Evolutionary conservation across 73 alveolate genomes (phyloP).

Genomic region (Paramecium pentaurelia): DNA sequence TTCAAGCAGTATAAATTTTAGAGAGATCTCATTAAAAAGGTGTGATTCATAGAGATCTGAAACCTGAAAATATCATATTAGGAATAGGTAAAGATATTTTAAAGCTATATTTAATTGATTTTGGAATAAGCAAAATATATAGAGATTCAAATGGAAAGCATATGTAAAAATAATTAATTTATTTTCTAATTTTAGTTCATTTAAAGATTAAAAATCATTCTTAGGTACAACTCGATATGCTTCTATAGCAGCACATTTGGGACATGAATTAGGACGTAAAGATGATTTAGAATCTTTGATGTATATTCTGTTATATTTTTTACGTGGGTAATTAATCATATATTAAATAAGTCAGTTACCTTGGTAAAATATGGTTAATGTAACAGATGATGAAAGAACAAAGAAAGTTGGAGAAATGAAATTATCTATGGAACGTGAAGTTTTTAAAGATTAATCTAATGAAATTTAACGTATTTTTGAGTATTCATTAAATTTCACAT

Average conservation of each 20-base stretch:
- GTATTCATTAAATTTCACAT: slow-evolving; percentile 42
- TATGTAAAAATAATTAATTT: not conserved
- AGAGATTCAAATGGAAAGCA: slow-evolving; percentile 48
- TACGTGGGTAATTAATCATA: slow-evolving; percentile 31
- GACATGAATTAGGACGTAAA: slow-evolving; percentile 63
- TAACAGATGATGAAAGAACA: slow-evolving; percentile 49
- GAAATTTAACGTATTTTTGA: slow-evolving; percentile 58
- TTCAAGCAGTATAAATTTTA: not conserved
- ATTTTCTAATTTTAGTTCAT: slow-evolving; percentile 17
- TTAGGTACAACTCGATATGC: slow-evolving; percentile 68
- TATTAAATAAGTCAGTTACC: slow-evolving; percentile 49
- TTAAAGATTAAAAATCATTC: slow-evolving; percentile 54
- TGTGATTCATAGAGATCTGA: slow-evolving; percentile 49
- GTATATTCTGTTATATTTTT: slow-evolving; percentile 58
- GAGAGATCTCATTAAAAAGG: slow-evolving; percentile 43
- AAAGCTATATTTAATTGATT: slow-evolving; percentile 32
- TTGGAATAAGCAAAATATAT: slow-evolving; percentile 44
- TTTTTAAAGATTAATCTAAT: slow-evolving; percentile 54
- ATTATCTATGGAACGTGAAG: not conserved
- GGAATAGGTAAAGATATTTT: slow-evolving; percentile 38
- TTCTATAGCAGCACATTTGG: slow-evolving; percentile 64
- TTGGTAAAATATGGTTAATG: slow-evolving; percentile 48
- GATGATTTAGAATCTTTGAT: slow-evolving; percentile 73
- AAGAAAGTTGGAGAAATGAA: slow-evolving; percentile 55
- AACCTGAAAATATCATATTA: slow-evolving; percentile 58